Evolutionary conservation across 306 rosid genomes (phyloP).

Genomic region (Cucumis cinereus): DNA sequence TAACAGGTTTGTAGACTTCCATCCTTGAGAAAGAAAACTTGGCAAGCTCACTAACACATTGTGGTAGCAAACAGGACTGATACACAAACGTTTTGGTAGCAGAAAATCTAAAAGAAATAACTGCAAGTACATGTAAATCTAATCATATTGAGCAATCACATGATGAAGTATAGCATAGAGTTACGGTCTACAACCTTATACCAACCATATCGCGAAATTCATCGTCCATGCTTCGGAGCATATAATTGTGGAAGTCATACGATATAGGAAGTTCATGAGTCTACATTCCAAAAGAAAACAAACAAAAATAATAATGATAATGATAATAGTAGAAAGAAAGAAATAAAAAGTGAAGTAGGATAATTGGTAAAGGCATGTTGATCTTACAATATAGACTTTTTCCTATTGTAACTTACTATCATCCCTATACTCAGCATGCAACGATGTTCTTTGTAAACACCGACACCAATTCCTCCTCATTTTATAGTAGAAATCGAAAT

Average conservation of each 20-base stretch:
- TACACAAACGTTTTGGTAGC: no score
- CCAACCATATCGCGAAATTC: constrained; percentile 87
- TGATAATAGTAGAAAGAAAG: not conserved
- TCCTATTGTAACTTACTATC: not conserved
- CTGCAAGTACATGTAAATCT: not conserved
- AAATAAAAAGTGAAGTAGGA: constrained; percentile 14
- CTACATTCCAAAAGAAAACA: constrained; percentile 19
- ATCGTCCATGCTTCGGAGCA: constrained; percentile 96
- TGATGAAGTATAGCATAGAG: constrained; percentile 5
- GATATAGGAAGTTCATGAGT: constrained; percentile 64
- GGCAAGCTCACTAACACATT: no score
- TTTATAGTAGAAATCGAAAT: not conserved
- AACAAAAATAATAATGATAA: not conserved
- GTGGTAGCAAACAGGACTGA: no score
- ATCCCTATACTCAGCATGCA: not conserved
- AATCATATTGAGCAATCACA: not conserved
- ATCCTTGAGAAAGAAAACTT: no score
- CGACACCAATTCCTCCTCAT: not conserved
- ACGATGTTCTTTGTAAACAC: not conserved
- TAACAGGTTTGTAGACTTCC: no score
- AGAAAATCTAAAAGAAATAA: no score
- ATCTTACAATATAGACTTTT: not conserved
- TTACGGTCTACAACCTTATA: constrained; percentile 38
- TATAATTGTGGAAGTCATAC: constrained; percentile 82
- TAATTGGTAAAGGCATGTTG: not conserved